These are phyloP conservation scores for Rubroshorea leprosula DNA, from an alignment of 345 rosid genomes.

Conservation along the genomic window DNA sequence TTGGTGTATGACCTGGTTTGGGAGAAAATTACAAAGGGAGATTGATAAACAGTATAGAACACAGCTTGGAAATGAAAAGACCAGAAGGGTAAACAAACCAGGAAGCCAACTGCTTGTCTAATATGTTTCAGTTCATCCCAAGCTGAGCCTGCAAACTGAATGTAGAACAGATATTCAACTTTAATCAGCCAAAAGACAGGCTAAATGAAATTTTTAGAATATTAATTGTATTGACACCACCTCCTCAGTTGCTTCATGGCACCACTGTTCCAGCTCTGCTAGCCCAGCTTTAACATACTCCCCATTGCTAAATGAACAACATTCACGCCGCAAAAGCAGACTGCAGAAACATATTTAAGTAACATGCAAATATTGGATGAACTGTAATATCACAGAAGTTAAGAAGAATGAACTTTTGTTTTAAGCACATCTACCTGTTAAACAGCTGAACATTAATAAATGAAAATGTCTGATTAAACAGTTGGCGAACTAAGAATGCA, in stretches of 20 bases:
- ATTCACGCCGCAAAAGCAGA: conserved; percentile 91
- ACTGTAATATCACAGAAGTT: conserved; percentile 5
- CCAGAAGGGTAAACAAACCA: conserved; percentile 38
- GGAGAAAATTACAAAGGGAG: conserved; percentile 6
- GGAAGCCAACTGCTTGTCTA: conserved; percentile 97
- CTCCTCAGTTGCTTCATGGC: conserved; percentile 76
- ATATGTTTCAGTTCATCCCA: conserved; percentile 95
- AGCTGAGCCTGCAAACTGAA: conserved; percentile 79
- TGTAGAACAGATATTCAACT: conserved; percentile 15
- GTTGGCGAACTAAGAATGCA: conserved; percentile 67
- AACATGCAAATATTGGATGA: neutral
- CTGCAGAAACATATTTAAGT: conserved; percentile 31
- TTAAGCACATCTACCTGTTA: conserved; percentile 58
- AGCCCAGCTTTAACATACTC: conserved; percentile 91
- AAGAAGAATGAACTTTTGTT: conserved; percentile 6
- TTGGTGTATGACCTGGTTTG: conserved; percentile 82
- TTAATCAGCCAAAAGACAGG: conserved; percentile 4
- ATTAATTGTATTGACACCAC: conserved; percentile 23
- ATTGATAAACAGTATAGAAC: neutral
- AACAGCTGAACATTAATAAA: conserved; percentile 92
- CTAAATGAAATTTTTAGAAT: conserved; percentile 7
- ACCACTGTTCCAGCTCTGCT: conserved; percentile 90
- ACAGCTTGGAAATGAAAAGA: conserved; percentile 1
- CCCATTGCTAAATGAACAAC: conserved; percentile 98
- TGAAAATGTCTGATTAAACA: conserved; percentile 82